Percentiles rank a stretch among this genome's conserved stretches.
Evolutionary conservation across 2,329 filamentous ascomycete genomes (phyloP).

Genomic region (Arthrinium puccinioides): DNA sequence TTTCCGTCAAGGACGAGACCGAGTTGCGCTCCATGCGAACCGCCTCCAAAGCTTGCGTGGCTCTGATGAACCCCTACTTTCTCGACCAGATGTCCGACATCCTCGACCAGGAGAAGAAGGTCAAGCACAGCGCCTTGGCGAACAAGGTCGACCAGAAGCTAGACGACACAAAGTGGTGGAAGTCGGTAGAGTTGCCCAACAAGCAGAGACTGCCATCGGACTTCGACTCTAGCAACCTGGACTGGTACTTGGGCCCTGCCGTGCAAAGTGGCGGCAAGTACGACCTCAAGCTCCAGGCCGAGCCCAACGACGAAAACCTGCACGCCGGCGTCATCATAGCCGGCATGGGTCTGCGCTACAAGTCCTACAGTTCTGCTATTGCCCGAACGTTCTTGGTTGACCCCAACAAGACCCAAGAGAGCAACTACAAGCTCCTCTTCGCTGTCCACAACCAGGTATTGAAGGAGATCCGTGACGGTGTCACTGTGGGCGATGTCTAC

Average conservation of each 20-base stretch:
- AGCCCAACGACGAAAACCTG: constrained; percentile 73
- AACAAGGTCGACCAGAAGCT: constrained; percentile 86
- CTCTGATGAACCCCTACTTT: constrained; percentile 92
- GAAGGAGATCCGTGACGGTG: constrained; percentile 84
- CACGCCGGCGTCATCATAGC: constrained; percentile 92
- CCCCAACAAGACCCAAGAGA: constrained; percentile 92
- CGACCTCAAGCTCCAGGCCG: constrained; percentile 73
- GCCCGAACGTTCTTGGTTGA: constrained; percentile 94
- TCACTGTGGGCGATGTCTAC: constrained; percentile 82
- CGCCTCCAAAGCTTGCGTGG: constrained; percentile 87
- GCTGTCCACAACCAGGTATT: constrained; percentile 83
- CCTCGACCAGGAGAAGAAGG: constrained; percentile 93
- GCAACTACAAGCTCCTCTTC: constrained; percentile 83
- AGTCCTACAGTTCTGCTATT: constrained; percentile 89
- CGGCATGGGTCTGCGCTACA: constrained; percentile 86
- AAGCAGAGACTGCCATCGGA: constrained; percentile 74
- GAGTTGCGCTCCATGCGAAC: constrained; percentile 92
- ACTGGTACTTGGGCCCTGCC: constrained; percentile 87
- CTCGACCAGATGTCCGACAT: constrained; percentile 97
- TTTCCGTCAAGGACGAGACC: constrained; percentile 90
- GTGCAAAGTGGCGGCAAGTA: constrained; percentile 96
- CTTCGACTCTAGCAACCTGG: constrained; percentile 81
- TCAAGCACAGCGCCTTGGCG: constrained; percentile 81
- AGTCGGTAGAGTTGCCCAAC: constrained; percentile 62
- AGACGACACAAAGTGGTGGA: constrained; percentile 91